Percentiles rank a stretch among this genome's conserved stretches.
phyloP scores from a whole-genome alignment of 768 basidiomycete species.

The Russula lepida region DNA sequence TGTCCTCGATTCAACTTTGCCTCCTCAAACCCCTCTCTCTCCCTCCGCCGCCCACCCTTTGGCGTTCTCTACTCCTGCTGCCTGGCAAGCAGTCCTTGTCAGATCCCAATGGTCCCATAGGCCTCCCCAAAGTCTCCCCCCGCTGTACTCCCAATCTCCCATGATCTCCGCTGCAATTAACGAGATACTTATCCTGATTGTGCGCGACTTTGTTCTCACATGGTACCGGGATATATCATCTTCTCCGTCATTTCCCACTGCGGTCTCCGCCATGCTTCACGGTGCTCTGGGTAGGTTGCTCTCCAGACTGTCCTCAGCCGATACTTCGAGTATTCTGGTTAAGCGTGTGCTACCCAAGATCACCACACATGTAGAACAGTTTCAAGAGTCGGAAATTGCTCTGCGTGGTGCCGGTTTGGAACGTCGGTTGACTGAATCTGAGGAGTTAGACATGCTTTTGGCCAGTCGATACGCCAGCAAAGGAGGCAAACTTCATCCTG shows the following conservation, averaged over 20 bases:
- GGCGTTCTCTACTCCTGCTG: slow-evolving; percentile 85
- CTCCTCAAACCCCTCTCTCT: slow-evolving; percentile 32
- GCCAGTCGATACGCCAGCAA: slow-evolving; percentile 72
- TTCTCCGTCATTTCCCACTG: slow-evolving; percentile 81
- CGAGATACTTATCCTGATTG: slow-evolving; percentile 70
- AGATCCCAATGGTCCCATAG: slow-evolving; percentile 86
- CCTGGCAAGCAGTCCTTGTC: slow-evolving; percentile 86
- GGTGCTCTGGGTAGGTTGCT: slow-evolving; percentile 51
- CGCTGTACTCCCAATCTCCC: slow-evolving; percentile 55
- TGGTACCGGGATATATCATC: slow-evolving; percentile 88
- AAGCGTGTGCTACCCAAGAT: slow-evolving; percentile 83
- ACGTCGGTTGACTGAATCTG: slow-evolving; percentile 77
- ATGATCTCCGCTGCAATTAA: slow-evolving; percentile 66
- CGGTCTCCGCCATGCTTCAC: slow-evolving; percentile 71
- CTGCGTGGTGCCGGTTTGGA: slow-evolving; percentile 77
- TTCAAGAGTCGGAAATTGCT: slow-evolving; percentile 81
- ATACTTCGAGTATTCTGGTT: slow-evolving; percentile 69
- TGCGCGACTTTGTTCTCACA: slow-evolving; percentile 77
- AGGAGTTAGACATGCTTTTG: slow-evolving; percentile 79
- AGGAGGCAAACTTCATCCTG: slow-evolving; percentile 67
- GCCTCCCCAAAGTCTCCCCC: slow-evolving; percentile 56
- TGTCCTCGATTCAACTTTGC: slow-evolving; percentile 43
- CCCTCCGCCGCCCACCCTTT: slow-evolving; percentile 60
- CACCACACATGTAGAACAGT: slow-evolving; percentile 83
- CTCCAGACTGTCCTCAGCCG: slow-evolving; percentile 48